Evolutionary conservation across 768 basidiomycete species (phyloP).

Genomic region (Filobasidium wieringae): DNA sequence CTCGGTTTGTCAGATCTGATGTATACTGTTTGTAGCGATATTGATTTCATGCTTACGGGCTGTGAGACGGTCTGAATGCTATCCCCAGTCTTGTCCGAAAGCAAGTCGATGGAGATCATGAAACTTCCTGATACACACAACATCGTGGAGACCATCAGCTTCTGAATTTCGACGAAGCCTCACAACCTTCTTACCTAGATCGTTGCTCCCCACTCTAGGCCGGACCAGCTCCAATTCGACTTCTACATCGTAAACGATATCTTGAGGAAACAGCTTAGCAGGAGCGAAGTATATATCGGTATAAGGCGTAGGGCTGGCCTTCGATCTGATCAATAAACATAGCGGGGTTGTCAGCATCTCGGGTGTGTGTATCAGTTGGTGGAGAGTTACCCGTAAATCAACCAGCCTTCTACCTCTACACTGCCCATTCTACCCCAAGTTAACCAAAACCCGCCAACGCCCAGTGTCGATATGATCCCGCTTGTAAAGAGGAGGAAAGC

Average conservation of each 20-base stretch:
- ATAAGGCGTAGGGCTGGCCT: conserved; percentile 27
- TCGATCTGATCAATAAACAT: conserved; percentile 19
- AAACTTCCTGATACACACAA: conserved; percentile 27
- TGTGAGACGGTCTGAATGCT: conserved; percentile 3
- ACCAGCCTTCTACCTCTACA: conserved; percentile 36
- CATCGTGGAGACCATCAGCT: background rate
- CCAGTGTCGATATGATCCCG: conserved; percentile 26
- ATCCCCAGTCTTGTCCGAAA: conserved; percentile 6
- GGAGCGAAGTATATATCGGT: conserved; percentile 21
- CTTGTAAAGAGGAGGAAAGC: conserved; percentile 22
- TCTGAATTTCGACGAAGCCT: background rate
- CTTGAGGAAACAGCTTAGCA: conserved; percentile 23
- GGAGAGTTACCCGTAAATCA: conserved; percentile 33
- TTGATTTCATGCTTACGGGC: conserved; percentile 10
- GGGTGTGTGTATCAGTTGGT: background rate
- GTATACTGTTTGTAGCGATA: no score
- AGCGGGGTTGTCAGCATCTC: background rate
- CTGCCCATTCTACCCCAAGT: conserved; percentile 28
- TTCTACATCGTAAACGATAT: conserved; percentile 34
- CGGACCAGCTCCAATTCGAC: conserved; percentile 37
- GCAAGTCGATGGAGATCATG: conserved; percentile 32
- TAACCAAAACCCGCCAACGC: conserved; percentile 34
- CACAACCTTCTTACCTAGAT: background rate
- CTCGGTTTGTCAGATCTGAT: no score
- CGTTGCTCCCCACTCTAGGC: conserved; percentile 12